These are phyloP conservation scores for Claviceps pazoutovae DNA, from an alignment of 2,329 filamentous ascomycete genomes.

Conservation along the genomic window DNA sequence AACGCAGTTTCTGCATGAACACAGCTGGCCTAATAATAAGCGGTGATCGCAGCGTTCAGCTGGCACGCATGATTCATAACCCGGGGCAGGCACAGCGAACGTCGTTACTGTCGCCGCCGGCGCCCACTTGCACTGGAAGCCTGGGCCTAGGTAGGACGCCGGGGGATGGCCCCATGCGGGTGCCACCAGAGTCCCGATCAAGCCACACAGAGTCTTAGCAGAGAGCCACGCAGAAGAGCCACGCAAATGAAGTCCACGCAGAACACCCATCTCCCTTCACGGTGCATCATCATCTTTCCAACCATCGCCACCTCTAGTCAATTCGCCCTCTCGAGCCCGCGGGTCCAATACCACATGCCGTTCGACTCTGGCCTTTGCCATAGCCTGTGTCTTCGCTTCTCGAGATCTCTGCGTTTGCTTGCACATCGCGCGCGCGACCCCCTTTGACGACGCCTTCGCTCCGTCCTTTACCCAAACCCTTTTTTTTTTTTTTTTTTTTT, in stretches of 20 bases:
- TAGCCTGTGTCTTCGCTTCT: background rate
- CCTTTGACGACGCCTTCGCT: background rate
- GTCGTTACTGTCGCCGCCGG: too few species aligned
- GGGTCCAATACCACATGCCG: constrained; percentile 12
- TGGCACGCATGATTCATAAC: too few species aligned
- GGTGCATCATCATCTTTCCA: background rate
- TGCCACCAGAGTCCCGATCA: background rate
- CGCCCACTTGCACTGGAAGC: too few species aligned
- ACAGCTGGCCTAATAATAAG: too few species aligned
- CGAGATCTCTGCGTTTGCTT: background rate
- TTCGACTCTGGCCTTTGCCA: background rate
- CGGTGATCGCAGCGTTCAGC: too few species aligned
- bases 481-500: background rate
- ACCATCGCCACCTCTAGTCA: constrained; percentile 1
- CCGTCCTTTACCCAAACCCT: background rate
- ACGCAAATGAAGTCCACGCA: too few species aligned
- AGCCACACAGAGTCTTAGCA: too few species aligned
- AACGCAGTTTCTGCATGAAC: too few species aligned
- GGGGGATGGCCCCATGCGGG: background rate
- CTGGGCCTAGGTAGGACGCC: background rate
- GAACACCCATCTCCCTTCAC: too few species aligned
- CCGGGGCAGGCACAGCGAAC: too few species aligned
- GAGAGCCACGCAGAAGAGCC: too few species aligned
- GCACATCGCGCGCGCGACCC: constrained; percentile 3
- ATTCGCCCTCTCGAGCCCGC: constrained; percentile 2